A percentile compares a stretch with the other conserved stretches of the same genome.
phyloP scores from a whole-genome alignment of 148 eudicot genomes.

The Amaranthus palmeri region DNA sequence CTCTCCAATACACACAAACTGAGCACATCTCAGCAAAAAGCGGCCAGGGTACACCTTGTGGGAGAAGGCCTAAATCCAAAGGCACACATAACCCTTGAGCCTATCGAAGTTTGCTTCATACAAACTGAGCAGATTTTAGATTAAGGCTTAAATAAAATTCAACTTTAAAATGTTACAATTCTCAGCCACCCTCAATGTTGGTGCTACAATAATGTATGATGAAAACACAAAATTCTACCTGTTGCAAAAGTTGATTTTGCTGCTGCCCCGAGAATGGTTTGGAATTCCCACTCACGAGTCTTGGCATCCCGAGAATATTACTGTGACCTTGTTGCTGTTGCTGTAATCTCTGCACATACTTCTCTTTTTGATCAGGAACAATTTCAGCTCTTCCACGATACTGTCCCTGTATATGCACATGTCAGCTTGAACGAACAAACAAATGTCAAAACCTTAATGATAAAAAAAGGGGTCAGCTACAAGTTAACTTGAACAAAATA shows the following conservation, averaged over 20 bases:
- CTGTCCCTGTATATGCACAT: slow-evolving; percentile 50
- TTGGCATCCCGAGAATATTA: slow-evolving; percentile 69
- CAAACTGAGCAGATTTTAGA: background rate
- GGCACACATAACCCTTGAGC: no score
- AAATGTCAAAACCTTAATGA: no score
- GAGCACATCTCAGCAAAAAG: no score
- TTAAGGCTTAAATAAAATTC: background rate
- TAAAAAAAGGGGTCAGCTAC: no score
- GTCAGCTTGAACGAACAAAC: background rate
- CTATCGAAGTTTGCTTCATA: background rate
- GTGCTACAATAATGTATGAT: background rate
- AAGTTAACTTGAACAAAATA: no score
- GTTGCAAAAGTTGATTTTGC: slow-evolving; percentile 73
- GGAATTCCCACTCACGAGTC: slow-evolving; percentile 66
- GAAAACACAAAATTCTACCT: slow-evolving; percentile 41
- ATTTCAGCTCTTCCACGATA: slow-evolving; percentile 91
- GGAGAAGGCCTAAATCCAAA: no score
- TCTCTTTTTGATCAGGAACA: slow-evolving; percentile 95
- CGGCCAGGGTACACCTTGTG: no score
- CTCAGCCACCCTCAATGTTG: background rate
- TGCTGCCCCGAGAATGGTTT: slow-evolving; percentile 83
- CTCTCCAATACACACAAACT: no score
- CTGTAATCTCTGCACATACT: slow-evolving; percentile 74
- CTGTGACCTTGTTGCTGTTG: slow-evolving; percentile 89
- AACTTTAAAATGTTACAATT: background rate